Evolutionary conservation across 768 basidiomycete genomes (phyloP), one percentile per base, ranked within the genome.

Genomic region (Nevesoporus exiguus): DNA sequence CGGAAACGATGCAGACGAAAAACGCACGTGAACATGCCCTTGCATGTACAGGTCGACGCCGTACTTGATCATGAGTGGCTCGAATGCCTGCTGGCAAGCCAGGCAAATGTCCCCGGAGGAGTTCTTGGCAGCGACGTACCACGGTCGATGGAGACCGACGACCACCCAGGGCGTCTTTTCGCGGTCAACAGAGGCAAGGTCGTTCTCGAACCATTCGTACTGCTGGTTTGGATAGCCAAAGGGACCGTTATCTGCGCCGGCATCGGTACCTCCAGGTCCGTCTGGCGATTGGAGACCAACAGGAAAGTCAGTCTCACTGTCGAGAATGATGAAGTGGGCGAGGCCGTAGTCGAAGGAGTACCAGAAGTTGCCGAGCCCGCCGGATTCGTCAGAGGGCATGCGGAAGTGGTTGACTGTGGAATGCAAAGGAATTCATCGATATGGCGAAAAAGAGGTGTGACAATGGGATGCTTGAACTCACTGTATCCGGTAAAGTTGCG

Each of bases 291-390:
- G 65, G 24, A 69, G 19, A 17, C 67, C 65, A 8, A 30, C 33
- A 1, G 63, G 67, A n/a, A 69, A 44, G 27, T 68, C 66, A 0
- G 66, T 67, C 49, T 68, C 67, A 3, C 43, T 49, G 19, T 69
- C 30, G 44, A 69, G 8, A 2, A 63, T 7, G 55, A 68, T 37
- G 22, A 68, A 68, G 45, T 68, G 66, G 11, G 63, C 67, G 17
- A 69, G 62, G 37, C 65, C 65, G 17, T 69, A 61, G 49, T 68
- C 57, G n/a, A 65, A 68, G 15, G 66, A 68, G 54, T 68, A 69
- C 66, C 67, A 69, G 29, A 69, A 65, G 34, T 68, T 69, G 7
- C 66, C 52, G 15, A 63, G 33, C 5, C 66, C 63, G 11, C 65
- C 61, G 7, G 66, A 67, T 36, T 57, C 65, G 0, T 57, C 56